Evolutionary conservation across 2,329 filamentous ascomycete species (phyloP).

Genomic region (Sclerotiophoma versabilis): DNA sequence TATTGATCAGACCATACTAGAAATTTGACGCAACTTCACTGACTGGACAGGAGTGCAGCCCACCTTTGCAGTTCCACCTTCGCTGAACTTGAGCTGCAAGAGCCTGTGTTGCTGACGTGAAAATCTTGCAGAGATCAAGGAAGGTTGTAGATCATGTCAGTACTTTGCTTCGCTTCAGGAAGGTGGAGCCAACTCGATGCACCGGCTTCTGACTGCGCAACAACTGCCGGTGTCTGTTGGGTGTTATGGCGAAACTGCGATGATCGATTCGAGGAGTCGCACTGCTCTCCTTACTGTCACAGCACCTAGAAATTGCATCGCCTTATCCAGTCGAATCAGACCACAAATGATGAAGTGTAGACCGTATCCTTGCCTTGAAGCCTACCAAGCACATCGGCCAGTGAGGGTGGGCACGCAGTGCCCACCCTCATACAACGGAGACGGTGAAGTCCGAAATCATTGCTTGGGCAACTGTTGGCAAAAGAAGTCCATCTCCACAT

Average conservation of each 20-base stretch:
- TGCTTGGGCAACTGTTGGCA: conserved; percentile 1
- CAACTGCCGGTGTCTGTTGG: conserved; percentile 4
- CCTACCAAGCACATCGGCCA: not conserved
- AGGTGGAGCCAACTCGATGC: conserved; percentile 1
- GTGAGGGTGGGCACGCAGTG: not conserved
- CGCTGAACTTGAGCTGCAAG: not conserved
- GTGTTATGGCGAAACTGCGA: not conserved
- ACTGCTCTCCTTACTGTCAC: not conserved
- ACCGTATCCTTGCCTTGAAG: not conserved
- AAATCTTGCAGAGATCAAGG: not conserved
- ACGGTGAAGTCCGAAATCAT: conserved; percentile 9
- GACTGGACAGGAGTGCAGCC: not conserved
- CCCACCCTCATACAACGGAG: not conserved
- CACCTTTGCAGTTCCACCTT: not conserved
- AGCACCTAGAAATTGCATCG: not conserved
- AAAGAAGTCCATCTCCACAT: conserved; percentile 1
- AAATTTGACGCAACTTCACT: not conserved
- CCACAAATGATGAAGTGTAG: not conserved
- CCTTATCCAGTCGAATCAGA: not conserved
- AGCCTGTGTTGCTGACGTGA: not conserved
- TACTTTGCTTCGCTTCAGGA: conserved; percentile 5
- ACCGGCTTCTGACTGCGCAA: not conserved
- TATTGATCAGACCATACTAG: not conserved
- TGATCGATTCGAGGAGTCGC: not conserved
- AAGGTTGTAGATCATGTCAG: conserved; percentile 1